Base-by-base conservation (phyloP, 495 filamentous ascomycete genomes). In the Podospora anserina region DNA sequence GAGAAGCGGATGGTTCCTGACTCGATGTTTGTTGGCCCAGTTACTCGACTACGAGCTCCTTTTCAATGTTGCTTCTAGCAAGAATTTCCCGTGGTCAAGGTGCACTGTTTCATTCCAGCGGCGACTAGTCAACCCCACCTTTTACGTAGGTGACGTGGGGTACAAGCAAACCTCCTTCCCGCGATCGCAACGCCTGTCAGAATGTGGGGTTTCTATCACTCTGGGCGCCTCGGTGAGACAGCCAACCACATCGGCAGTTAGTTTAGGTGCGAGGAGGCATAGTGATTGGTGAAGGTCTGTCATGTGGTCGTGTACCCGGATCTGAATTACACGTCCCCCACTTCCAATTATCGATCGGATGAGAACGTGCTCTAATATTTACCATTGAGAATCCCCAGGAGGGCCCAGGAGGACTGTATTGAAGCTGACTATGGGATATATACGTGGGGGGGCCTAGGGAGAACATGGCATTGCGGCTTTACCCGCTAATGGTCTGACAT, bases 131-230 rank as follows among this genome's bases (percentile, higher is more conserved):
- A 63, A 28, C 61, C 63, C 65, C 56, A 61, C 65, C 34, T 61
- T 67, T 67, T 67, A 66, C 64, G 64, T 66, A 66, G 53, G 65
- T 66, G 65, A 63, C 65, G 65, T 67, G 65, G 65, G 65, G 65
- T 67, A 67, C 44, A 39, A 61, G 27, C 32, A 32, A 28, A 28
- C 19, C 27, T 20, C 27, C 28, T 6, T 19, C 27, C 30, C 61
- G 61, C 61, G 16, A 63, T 63, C 61, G 61, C 61, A 49, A n/a
- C 32, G 61, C 27, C 27, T 18, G 59, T 27, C 23, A 20, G 56
- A 20, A 58, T 20, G 23, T 61, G 20, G 59, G 59, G 61, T 63
- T 34, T 67, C 28, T 28, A 59, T 59, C 32, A 26, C 28, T 67
- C 28, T 58, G 55, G 55, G n/a, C n/a, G 16, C 54, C 54, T 18